Base-by-base conservation (phyloP, 805 yeast species). In the Cyberlindnera subsufficiens region DNA sequence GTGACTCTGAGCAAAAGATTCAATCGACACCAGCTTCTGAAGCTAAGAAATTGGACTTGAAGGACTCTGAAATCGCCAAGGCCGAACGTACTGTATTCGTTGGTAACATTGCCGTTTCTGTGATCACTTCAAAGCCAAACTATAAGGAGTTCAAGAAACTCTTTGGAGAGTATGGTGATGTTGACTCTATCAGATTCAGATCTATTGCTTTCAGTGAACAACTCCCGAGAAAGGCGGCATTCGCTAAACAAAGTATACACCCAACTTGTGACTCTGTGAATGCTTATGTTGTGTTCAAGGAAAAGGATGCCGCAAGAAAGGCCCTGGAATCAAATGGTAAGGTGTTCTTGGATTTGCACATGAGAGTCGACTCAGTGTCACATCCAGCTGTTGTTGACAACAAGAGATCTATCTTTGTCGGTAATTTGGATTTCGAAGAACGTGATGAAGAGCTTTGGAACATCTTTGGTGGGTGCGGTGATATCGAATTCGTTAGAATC, bases 401-500 rank as follows among this genome's bases (percentile, higher is more conserved):
- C 62, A 84, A 81, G 58, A 75, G 89, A 44, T 81, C 91, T 18
- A 77, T 93, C 19, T 93, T 93, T 59, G 88, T 93, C 17, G 99
- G 99, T 25, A 91, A 93, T 63, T 69, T 93, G 48, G 95, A 88
- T 59, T 93, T 93, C 59, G 96, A 88, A 61, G 96, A 87, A 60
- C 76, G 76, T 45, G 99, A 93, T 64, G 99, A 93, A 61, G 73
- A 79, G 30, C 69, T 93, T 30, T 93, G 96, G 95, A 74, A 70
- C 42, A 87, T 82, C 61, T 93, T 93, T 67, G 71, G 69, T 47
- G 63, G 55, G 3, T 71, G 80, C 49, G 87, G 86, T 22, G 81
- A 77, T 22, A 84, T 93, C 42, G 96, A 89, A 61, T 82, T 85
- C 49, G 96, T 93, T 29, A 78, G 99, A 63, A 75, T 93, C 37